Evolutionary conservation across 148 eudicot genomes (phyloP).

Genomic region (Cornus kousa): DNA sequence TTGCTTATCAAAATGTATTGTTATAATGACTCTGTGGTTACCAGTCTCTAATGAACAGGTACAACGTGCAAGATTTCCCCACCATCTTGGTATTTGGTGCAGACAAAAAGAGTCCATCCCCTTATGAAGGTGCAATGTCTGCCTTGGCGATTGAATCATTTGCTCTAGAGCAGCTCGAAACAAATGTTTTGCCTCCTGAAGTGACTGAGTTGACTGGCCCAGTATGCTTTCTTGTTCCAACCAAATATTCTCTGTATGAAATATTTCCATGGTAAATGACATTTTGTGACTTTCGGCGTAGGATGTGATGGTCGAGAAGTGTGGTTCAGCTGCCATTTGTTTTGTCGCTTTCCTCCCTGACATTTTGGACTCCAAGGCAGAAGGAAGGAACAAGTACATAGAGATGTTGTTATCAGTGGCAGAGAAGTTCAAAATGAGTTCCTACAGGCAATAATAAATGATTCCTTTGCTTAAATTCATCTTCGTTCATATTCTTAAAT

Average conservation of each 20-base stretch:
- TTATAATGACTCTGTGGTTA: slow-evolving; percentile 23
- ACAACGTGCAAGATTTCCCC: slow-evolving; percentile 84
- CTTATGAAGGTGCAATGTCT: slow-evolving; percentile 83
- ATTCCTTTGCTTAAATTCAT: not conserved
- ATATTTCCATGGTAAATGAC: not conserved
- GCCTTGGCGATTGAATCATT: slow-evolving; percentile 87
- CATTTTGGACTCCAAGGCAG: slow-evolving; percentile 91
- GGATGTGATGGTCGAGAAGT: slow-evolving; percentile 92
- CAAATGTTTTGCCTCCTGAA: slow-evolving; percentile 83
- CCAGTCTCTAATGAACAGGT: slow-evolving; percentile 94
- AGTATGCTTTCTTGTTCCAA: slow-evolving; percentile 35
- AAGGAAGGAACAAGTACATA: slow-evolving; percentile 88
- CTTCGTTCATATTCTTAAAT: not conserved
- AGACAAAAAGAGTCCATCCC: slow-evolving; percentile 77
- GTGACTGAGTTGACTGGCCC: slow-evolving; percentile 73
- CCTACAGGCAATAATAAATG: slow-evolving; percentile 62
- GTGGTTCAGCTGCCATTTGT: slow-evolving; percentile 94
- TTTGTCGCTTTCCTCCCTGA: slow-evolving; percentile 92
- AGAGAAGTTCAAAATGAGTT: slow-evolving; percentile 81
- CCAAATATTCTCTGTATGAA: not conserved
- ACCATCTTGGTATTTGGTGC: slow-evolving; percentile 91
- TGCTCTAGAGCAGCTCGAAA: slow-evolving; percentile 82
- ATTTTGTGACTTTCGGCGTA: slow-evolving; percentile 21
- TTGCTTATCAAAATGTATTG: not conserved
- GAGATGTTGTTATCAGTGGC: slow-evolving; percentile 77